phyloP scores from a whole-genome alignment of 73 alveolate genomes.

The Effrenium voratum region DNA sequence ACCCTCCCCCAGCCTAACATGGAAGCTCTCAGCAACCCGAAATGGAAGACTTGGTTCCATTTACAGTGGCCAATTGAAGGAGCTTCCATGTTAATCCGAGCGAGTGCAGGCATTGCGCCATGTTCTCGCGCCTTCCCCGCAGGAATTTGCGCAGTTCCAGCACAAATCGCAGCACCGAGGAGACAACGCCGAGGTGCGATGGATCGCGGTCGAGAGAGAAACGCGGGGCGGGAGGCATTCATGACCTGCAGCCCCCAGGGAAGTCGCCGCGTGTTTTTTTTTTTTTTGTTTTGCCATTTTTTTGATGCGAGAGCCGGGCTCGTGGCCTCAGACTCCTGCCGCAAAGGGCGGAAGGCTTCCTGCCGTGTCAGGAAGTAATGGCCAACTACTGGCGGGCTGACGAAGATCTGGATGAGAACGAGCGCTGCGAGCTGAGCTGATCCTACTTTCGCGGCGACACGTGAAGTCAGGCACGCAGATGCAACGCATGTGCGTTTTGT shows the following conservation, averaged over 20 bases:
- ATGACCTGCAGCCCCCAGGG: background rate
- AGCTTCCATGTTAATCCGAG: too few relatives aligned
- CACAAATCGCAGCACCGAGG: constrained; percentile 29
- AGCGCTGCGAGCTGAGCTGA: constrained; percentile 14
- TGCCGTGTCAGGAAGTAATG: constrained; percentile 20
- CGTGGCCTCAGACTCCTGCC: background rate
- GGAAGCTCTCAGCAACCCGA: too few relatives aligned
- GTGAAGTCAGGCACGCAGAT: too few relatives aligned
- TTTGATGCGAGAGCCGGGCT: background rate
- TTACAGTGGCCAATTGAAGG: too few relatives aligned
- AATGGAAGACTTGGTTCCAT: too few relatives aligned
- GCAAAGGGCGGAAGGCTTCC: background rate
- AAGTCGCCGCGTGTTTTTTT: background rate
- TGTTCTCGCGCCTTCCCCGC: background rate
- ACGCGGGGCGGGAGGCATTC: background rate
- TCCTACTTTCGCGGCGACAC: too few relatives aligned
- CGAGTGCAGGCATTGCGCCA: background rate
- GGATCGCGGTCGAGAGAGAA: background rate
- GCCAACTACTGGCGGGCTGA: constrained; percentile 82
- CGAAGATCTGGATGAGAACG: constrained; percentile 82
- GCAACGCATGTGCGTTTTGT: too few relatives aligned
- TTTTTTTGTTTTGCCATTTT: background rate
- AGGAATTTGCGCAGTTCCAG: constrained; percentile 76
- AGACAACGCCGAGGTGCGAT: constrained; percentile 51
- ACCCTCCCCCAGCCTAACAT: too few relatives aligned